Evolutionary conservation across 805 yeast genomes (phyloP).

Genomic region (Clavispora vitiphila): DNA sequence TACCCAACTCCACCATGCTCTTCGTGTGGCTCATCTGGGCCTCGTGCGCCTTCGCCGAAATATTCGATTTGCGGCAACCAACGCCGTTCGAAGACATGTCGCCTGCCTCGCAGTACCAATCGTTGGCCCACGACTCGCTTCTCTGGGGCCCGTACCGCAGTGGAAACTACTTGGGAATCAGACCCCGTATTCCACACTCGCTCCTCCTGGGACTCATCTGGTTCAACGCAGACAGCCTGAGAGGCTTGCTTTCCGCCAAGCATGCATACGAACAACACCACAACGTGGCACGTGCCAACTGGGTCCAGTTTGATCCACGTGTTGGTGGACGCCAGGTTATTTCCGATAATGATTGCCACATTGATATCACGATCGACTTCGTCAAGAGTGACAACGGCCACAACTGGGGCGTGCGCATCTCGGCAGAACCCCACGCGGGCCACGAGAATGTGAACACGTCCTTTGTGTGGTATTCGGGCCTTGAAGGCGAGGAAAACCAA

Average conservation of each 20-base stretch:
- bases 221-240: constrained; percentile 62
- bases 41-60: background rate
- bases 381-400: constrained; percentile 66
- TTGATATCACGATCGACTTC: constrained; percentile 65
- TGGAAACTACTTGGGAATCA: constrained; percentile 76
- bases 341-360: constrained; percentile 57
- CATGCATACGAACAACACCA: constrained; percentile 75
- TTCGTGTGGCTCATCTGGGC: background rate
- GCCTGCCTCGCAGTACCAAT: constrained; percentile 8
- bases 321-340: constrained; percentile 78
- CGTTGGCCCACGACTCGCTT: constrained; percentile 20
- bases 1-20: background rate
- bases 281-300: constrained; percentile 67
- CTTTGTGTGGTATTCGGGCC: constrained; percentile 71
- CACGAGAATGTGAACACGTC: constrained; percentile 50
- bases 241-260: constrained; percentile 53
- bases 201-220: constrained; percentile 81
- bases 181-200: constrained; percentile 76
- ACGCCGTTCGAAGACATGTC: constrained; percentile 4
- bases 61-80: background rate
- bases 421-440: constrained; percentile 56
- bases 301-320: constrained; percentile 87
- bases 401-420: constrained; percentile 77
- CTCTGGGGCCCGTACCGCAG: constrained; percentile 94
- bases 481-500: constrained; percentile 39